These are phyloP conservation scores for Pichia insulana DNA, from an alignment of 805 yeast species.

Conservation along the genomic window DNA sequence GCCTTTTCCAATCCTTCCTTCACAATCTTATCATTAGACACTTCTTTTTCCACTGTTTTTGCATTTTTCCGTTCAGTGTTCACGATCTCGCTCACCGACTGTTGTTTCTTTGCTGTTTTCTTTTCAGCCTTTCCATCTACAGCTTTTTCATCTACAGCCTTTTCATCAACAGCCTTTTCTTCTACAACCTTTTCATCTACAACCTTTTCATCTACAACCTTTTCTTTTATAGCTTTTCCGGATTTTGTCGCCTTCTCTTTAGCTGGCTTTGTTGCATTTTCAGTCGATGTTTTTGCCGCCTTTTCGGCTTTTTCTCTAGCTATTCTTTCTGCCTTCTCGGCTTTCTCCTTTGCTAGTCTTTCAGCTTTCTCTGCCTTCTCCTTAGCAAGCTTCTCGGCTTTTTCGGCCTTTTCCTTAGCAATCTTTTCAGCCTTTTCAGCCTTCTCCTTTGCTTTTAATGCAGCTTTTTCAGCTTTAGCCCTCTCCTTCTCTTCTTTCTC, in stretches of 20 bases:
- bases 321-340: constrained; percentile 2
- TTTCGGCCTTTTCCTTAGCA: background rate
- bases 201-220: too few relatives aligned
- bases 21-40: too few relatives aligned
- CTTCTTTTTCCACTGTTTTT: background rate
- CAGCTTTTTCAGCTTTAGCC: background rate
- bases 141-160: background rate
- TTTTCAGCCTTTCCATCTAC: background rate
- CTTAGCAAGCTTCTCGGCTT: constrained; percentile 2
- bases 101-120: background rate
- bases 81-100: too few relatives aligned
- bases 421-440: background rate
- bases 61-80: too few relatives aligned
- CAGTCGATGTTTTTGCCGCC: too few relatives aligned
- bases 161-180: constrained; percentile 1
- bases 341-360: constrained; percentile 4
- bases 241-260: too few relatives aligned
- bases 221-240: too few relatives aligned
- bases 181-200: background rate
- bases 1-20: background rate
- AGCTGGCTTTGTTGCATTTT: too few relatives aligned
- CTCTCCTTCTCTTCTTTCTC: constrained; percentile 1
- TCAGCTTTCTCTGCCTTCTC: constrained; percentile 5
- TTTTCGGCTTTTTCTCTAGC: constrained; percentile 1
- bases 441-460: background rate